Percentiles rank a stretch among this genome's conserved stretches.
phyloP scores from a whole-genome alignment of 495 filamentous ascomycete species.

The Aspergillus biplanus region DNA sequence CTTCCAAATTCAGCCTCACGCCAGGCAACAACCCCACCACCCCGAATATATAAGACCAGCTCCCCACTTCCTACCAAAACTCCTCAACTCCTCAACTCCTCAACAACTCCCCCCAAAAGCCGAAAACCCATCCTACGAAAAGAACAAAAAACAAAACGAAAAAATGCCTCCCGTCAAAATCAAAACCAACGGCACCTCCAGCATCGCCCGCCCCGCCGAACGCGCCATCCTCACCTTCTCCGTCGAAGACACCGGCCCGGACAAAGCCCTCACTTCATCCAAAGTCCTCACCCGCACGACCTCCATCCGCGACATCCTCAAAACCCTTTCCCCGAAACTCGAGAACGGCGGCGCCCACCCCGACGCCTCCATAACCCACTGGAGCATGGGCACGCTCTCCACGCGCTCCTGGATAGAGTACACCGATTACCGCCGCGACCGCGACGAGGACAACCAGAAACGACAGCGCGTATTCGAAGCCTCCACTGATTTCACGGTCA shows the following conservation, averaged over 20 bases:
- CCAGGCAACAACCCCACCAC: not conserved
- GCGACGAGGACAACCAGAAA: not conserved
- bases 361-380: slow-evolving; percentile 3
- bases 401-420: not conserved
- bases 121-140: too few relatives aligned
- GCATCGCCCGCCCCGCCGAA: slow-evolving; percentile 5
- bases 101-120: too few relatives aligned
- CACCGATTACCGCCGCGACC: not conserved
- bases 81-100: too few relatives aligned
- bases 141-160: not conserved
- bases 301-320: not conserved
- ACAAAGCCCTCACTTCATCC: not conserved
- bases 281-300: not conserved
- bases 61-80: not conserved
- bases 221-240: not conserved
- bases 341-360: not conserved
- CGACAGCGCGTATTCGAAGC: not conserved
- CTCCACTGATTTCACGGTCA: not conserved
- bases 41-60: not conserved
- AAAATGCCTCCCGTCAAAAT: slow-evolving; percentile 4
- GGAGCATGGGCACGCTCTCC: not conserved
- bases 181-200: not conserved
- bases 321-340: not conserved
- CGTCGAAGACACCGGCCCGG: not conserved
- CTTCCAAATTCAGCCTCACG: not conserved